A percentile compares a stretch with the other conserved stretches of the same genome.
These are phyloP conservation scores for Knufia fluminis DNA, from an alignment of 2,329 filamentous ascomycete species.

Conservation along the genomic window DNA sequence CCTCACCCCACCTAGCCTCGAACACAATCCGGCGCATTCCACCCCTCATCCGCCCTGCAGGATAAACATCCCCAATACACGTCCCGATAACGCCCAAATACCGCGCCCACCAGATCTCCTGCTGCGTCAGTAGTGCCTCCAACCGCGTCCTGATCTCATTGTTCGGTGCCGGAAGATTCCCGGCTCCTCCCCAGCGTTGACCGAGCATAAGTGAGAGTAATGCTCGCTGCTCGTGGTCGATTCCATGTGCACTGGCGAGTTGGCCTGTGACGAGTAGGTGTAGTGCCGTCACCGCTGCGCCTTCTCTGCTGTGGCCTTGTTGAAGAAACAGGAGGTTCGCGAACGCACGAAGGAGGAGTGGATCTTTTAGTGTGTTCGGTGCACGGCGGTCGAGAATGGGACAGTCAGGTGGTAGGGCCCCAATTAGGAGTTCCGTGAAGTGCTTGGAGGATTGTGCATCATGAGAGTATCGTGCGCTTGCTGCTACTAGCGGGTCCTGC, in stretches of 20 bases:
- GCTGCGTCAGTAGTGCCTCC: slow-evolving; percentile 24
- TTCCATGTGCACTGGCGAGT: slow-evolving; percentile 27
- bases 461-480: slow-evolving; percentile 45
- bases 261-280: slow-evolving; percentile 28
- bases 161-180: slow-evolving; percentile 27
- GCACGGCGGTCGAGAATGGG: slow-evolving; percentile 21
- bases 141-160: slow-evolving; percentile 24
- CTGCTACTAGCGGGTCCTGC: slow-evolving; percentile 57
- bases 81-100: slow-evolving; percentile 27
- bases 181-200: slow-evolving; percentile 27
- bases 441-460: slow-evolving; percentile 32
- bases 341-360: slow-evolving; percentile 25
- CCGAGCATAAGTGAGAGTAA: slow-evolving; percentile 28
- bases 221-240: slow-evolving; percentile 28
- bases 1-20: slow-evolving; percentile 24
- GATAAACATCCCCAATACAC: slow-evolving; percentile 27
- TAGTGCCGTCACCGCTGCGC: slow-evolving; percentile 26
- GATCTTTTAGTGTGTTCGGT: slow-evolving; percentile 23
- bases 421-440: slow-evolving; percentile 41
- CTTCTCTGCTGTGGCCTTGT: slow-evolving; percentile 27
- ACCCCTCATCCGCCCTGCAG: slow-evolving; percentile 20
- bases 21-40: slow-evolving; percentile 3
- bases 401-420: slow-evolving; percentile 35
- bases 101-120: slow-evolving; percentile 30
- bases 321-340: slow-evolving; percentile 29